These are phyloP conservation scores for Suillus spraguei DNA, from an alignment of 768 basidiomycete species.

Conservation along the genomic window DNA sequence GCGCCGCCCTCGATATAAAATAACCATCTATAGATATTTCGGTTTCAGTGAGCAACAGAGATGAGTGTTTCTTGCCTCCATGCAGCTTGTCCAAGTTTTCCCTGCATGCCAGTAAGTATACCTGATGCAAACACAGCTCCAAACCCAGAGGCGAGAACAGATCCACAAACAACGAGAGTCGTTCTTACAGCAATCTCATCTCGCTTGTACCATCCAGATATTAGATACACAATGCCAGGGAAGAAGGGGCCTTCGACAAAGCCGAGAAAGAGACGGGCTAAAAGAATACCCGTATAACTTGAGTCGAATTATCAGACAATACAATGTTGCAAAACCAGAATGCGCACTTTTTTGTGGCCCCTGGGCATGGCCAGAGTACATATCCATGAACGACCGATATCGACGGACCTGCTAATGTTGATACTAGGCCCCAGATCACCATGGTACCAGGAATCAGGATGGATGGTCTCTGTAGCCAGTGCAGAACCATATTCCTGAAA, in stretches of 20 bases:
- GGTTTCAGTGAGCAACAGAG: background rate
- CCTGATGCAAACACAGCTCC: slow-evolving; percentile 47
- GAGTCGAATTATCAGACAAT: background rate
- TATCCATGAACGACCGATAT: background rate
- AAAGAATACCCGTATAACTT: slow-evolving; percentile 26
- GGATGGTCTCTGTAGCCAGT: slow-evolving; percentile 32
- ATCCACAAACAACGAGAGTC: slow-evolving; percentile 39
- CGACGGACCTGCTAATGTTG: slow-evolving; percentile 36
- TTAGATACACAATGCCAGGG: slow-evolving; percentile 33
- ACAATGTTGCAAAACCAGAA: background rate
- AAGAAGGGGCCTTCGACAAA: slow-evolving; percentile 36
- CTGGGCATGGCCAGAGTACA: background rate
- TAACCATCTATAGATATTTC: slow-evolving; percentile 16
- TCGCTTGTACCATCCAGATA: slow-evolving; percentile 42
- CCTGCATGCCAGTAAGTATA: slow-evolving; percentile 44
- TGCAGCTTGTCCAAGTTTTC: slow-evolving; percentile 38
- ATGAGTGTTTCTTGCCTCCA: slow-evolving; percentile 37
- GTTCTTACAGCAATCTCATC: slow-evolving; percentile 40
- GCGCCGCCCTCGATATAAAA: slow-evolving; percentile 34
- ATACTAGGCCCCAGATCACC: slow-evolving; percentile 40
- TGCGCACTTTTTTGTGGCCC: slow-evolving; percentile 6
- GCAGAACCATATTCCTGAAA: slow-evolving; percentile 33
- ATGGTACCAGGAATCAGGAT: slow-evolving; percentile 27
- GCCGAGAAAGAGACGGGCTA: slow-evolving; percentile 45
- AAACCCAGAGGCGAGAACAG: slow-evolving; percentile 47